Conservation (phyloP, 2,329 filamentous ascomycete species). For the Byssochlamys sp. region DNA sequence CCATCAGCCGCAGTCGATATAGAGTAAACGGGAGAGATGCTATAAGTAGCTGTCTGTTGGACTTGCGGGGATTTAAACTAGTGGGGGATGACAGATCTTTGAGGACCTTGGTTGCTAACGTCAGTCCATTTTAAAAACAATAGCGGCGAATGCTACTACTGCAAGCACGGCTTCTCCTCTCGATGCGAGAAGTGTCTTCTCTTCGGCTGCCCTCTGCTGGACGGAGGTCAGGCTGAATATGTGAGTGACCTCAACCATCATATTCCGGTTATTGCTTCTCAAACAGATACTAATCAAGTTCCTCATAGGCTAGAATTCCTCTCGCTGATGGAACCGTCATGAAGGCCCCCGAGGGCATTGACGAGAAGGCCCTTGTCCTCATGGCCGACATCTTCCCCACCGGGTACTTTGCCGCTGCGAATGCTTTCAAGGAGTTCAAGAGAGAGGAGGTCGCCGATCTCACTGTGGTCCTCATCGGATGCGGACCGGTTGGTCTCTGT, state of each 20-base stretch:
- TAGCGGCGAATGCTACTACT: constrained; percentile 72
- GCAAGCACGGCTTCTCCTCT: constrained; percentile 63
- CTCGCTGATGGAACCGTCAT: constrained; percentile 72
- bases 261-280: constrained; percentile 9
- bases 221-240: constrained; percentile 75
- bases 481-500: constrained; percentile 76
- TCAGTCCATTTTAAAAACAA: constrained; percentile 5
- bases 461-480: constrained; percentile 72
- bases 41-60: background rate
- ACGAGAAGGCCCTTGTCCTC: constrained; percentile 65
- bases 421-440: constrained; percentile 59
- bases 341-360: constrained; percentile 60
- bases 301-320: constrained; percentile 57
- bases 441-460: constrained; percentile 52
- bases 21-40: background rate
- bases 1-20: background rate
- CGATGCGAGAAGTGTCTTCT: constrained; percentile 62
- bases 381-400: constrained; percentile 93
- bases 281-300: constrained; percentile 10
- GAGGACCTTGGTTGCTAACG: background rate
- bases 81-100: constrained; percentile 2
- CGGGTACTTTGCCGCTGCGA: constrained; percentile 69
- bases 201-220: constrained; percentile 60
- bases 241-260: constrained; percentile 27
- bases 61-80: background rate